Conservation (phyloP, 2,329 filamentous ascomycete species). For the Neofusicoccum cordaticola region DNA sequence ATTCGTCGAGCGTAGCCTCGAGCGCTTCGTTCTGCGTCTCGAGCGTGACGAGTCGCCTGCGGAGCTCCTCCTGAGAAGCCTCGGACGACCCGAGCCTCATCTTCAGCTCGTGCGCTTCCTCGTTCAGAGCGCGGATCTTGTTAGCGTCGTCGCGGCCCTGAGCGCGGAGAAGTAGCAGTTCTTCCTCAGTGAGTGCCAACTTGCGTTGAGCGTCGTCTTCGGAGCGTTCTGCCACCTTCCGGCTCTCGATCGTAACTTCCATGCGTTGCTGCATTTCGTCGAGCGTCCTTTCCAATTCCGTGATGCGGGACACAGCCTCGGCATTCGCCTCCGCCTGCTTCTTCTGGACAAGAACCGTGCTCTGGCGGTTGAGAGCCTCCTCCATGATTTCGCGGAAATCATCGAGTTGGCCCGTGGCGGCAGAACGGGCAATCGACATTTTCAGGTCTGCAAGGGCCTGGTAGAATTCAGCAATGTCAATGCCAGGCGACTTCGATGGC, state of each 20-base stretch:
- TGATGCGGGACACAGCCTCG: slow-evolving; percentile 34
- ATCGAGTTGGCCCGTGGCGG: slow-evolving; percentile 45
- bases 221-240: slow-evolving; percentile 43
- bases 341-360: slow-evolving; percentile 28
- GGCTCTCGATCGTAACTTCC: slow-evolving; percentile 42
- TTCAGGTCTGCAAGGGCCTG: slow-evolving; percentile 49
- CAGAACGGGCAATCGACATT: slow-evolving; percentile 46
- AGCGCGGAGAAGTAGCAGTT: slow-evolving; percentile 45
- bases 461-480: slow-evolving; percentile 44
- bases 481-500: background rate
- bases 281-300: slow-evolving; percentile 34
- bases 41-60: slow-evolving; percentile 13
- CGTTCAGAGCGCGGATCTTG: slow-evolving; percentile 41
- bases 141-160: slow-evolving; percentile 42
- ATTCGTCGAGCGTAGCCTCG: slow-evolving; percentile 62
- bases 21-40: slow-evolving; percentile 56
- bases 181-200: slow-evolving; percentile 50
- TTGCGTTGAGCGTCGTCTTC: slow-evolving; percentile 43
- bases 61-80: slow-evolving; percentile 20
- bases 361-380: slow-evolving; percentile 36
- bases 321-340: slow-evolving; percentile 30
- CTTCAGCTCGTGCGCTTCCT: slow-evolving; percentile 41
- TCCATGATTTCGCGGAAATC: slow-evolving; percentile 39
- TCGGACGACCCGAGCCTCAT: slow-evolving; percentile 34
- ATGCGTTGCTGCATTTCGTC: slow-evolving; percentile 33